Evolutionary conservation across 169 alveolate species (phyloP).

Genomic region (Plasmodium falciparum): DNA sequence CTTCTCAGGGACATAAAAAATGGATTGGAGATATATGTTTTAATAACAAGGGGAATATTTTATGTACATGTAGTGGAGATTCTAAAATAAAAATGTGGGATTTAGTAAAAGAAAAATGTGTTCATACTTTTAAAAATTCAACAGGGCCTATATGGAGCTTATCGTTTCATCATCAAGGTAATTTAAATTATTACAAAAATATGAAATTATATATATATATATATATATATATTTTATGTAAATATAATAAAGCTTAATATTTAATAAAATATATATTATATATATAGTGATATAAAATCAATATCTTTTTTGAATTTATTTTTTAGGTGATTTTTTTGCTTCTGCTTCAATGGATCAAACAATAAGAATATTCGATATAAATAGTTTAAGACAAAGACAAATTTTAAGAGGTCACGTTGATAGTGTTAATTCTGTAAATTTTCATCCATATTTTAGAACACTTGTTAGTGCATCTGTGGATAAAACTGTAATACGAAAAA

Average conservation of each 20-base stretch:
- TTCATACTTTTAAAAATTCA: conserved; percentile 71
- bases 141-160: conserved; percentile 75
- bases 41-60: conserved; percentile 69
- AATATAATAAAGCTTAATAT: conserved; percentile 3
- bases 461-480: conserved; percentile 75
- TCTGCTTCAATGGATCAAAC: conserved; percentile 77
- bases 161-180: conserved; percentile 74
- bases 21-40: conserved; percentile 76
- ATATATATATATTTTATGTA: conserved; percentile 8
- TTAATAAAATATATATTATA: neutral
- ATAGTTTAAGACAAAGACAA: conserved; percentile 75
- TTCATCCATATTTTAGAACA: conserved; percentile 61
- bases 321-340: conserved; percentile 71
- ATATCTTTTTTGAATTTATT: conserved; percentile 12
- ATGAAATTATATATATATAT: conserved; percentile 9
- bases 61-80: conserved; percentile 77
- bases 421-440: conserved; percentile 70
- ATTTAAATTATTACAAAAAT: conserved; percentile 23
- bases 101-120: conserved; percentile 73
- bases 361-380: conserved; percentile 73
- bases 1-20: conserved; percentile 76
- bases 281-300: conserved; percentile 10
- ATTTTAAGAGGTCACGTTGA: conserved; percentile 76
- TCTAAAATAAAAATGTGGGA: conserved; percentile 76
- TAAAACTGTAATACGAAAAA: conserved; percentile 58